Base-by-base conservation (phyloP, 208 protist species). In the Crithidia mellificae region DNA sequence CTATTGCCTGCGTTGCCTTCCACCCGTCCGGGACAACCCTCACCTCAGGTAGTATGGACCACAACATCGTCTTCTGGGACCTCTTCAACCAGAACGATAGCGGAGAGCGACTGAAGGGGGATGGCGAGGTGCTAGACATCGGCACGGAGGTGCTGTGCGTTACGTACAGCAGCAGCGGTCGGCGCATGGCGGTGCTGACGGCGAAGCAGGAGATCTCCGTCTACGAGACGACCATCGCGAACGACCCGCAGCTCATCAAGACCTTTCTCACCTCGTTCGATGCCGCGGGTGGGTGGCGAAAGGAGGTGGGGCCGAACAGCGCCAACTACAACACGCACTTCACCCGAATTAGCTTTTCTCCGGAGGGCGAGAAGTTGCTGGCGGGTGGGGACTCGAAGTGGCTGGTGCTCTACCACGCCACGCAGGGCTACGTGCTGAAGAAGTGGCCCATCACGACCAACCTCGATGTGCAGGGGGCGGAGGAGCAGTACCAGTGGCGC, bases 401-500 rank as follows among this genome's bases (percentile, higher is more conserved):
- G 89, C 66, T 96, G 43, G 87, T 88, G 11, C 67, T 96, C 44
- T 96, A 94, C 71, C 89, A 96, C 67, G 87, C 91, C 27, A 84
- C 74, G 22, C 91, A 96, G 73, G 91, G 91, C 20, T 94, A 91
- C 63, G 84, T 96, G 62, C 72, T 96, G 41, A 78, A 85, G 62
- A 96, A 96, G 80, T 96, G 91, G 89, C 87, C 91, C 53, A 82
- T 96, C 63, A 93, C 91, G 29, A 87, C 81, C 27, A 96, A 96
- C 68, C 77, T 93, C 24, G 88, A 96, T 62, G 78, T 94, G 19
- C 84, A 90, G 34, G 91, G 91, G 11, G 84, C 87, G 20, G 91
- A 96, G 77, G 91, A 96, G 72, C 91, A 96, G 78, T 96, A 90
- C 63, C 85, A 90, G 66, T 96, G 87, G 85, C 88, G 89, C 61